Evolutionary conservation across 192 early-diverging fungal species (phyloP), one percentile per base, ranked within the genome.

Genomic region (Backusella tuberculispora): DNA sequence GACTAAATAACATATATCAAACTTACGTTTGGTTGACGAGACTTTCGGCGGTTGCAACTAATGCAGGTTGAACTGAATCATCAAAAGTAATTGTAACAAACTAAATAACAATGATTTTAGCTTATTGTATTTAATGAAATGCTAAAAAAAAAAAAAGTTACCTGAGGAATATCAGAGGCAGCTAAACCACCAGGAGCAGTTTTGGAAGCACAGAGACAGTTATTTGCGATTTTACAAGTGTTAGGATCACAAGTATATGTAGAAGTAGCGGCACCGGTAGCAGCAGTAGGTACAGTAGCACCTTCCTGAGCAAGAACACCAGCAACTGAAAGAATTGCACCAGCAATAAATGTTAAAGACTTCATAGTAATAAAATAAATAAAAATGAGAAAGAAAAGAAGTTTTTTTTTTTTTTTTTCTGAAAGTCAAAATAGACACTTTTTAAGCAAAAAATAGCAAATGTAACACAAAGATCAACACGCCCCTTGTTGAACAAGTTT

Each of bases 1-100:
- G 15, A 50, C 47, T 50, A 48, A 50, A 53, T 53, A 53, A 53
- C 29, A 53, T 53, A 19, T 21, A 53, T 53, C 50, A 53, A 21
- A 75, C 37, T 63, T 70, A 83, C 81, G 53, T 83, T 37, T 65
- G 41, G 19, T 75, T 74, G 17, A 83, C 53, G 67, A 83, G 71
- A 41, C 69, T 68, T 10, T 66, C 38, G 1, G 77, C 81, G 8
- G 81, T 83, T 21, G 64, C 41, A 1, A 46, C 19, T 7, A 83
- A 56, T 12, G 41, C 26, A 5, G 66, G 56, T 41, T 89, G 86
- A 72, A 92, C 66, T 7, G 90, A 81, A 77, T 92, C 91, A 48
- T 92, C 91, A 78, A 83, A 91, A 5, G 91, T 90, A 12, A 90
- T 46, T 4, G 79, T 79, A 40, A 88, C 75, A 77, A 90, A 87